A percentile compares a stretch with the other conserved stretches of the same genome.
These are phyloP conservation scores for Penicillium brevicompactum DNA, from an alignment of 2,329 filamentous ascomycete species.

Conservation along the genomic window DNA sequence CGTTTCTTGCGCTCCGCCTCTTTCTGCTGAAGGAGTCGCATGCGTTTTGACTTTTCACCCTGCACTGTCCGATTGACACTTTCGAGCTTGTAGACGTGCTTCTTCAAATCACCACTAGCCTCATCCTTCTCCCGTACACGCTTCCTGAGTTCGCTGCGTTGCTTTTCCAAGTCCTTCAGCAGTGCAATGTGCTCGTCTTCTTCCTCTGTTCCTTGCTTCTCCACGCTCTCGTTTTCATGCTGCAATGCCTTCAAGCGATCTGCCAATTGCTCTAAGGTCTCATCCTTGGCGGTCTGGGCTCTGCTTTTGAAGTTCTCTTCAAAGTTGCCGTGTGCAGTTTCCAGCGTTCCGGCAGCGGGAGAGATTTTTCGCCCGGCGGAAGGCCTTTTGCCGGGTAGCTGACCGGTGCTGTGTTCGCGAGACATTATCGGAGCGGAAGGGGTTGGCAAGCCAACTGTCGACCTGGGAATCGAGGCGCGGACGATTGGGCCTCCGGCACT, in stretches of 20 bases:
- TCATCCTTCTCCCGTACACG: slow-evolving; percentile 88
- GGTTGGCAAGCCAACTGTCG: slow-evolving; percentile 57
- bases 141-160: slow-evolving; percentile 77
- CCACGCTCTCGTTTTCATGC: slow-evolving; percentile 78
- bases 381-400: slow-evolving; percentile 60
- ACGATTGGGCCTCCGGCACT: slow-evolving; percentile 45
- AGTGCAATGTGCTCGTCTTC: slow-evolving; percentile 69
- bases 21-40: slow-evolving; percentile 64
- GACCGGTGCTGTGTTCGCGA: slow-evolving; percentile 65
- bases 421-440: slow-evolving; percentile 63
- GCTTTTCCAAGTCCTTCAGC: slow-evolving; percentile 69
- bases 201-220: slow-evolving; percentile 67
- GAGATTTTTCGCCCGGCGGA: slow-evolving; percentile 76
- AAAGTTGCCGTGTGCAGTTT: slow-evolving; percentile 43
- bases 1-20: slow-evolving; percentile 62
- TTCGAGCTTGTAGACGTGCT: slow-evolving; percentile 77
- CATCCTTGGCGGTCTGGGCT: slow-evolving; percentile 58
- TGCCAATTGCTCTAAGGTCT: slow-evolving; percentile 76
- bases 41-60: slow-evolving; percentile 75
- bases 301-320: slow-evolving; percentile 40
- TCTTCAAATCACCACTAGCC: slow-evolving; percentile 79
- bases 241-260: slow-evolving; percentile 77
- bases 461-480: slow-evolving; percentile 56
- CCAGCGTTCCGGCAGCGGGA: slow-evolving; percentile 60
- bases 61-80: slow-evolving; percentile 79